Percentiles rank a stretch among this genome's conserved stretches.
Evolutionary conservation across 176 grass and related monocot species (phyloP).

Genomic region (Aegilops tauschii): DNA sequence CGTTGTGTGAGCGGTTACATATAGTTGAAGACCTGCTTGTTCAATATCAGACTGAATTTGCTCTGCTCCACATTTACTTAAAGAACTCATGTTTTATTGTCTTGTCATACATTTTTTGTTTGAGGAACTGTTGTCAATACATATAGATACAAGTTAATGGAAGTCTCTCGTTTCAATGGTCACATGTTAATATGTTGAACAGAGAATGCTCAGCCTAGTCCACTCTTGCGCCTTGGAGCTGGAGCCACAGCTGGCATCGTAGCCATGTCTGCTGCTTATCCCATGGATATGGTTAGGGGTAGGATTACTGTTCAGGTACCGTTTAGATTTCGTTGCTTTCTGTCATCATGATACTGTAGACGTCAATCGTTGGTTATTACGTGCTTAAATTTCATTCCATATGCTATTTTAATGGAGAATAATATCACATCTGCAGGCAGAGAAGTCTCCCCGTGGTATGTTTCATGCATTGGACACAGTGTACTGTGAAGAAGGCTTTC

Average conservation of each 20-base stretch:
- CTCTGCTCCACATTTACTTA: not conserved
- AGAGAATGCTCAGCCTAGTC: constrained; percentile 89
- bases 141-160: not conserved
- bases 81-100: not conserved
- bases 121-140: not conserved
- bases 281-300: constrained; percentile 99
- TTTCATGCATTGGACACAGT: constrained; percentile 91
- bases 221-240: constrained; percentile 83
- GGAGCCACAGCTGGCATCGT: constrained; percentile 97
- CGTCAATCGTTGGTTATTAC: not conserved
- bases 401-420: constrained; percentile 16
- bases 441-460: constrained; percentile 93
- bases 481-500: constrained; percentile 94
- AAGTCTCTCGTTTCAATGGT: not conserved
- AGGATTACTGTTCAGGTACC: constrained; percentile 95
- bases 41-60: not conserved
- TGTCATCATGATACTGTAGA: not conserved
- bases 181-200: constrained; percentile 26
- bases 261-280: constrained; percentile 98
- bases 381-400: not conserved
- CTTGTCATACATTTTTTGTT: not conserved
- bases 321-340: not conserved
- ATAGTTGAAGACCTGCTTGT: not conserved
- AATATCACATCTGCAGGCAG: constrained; percentile 48
- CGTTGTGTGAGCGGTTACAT: not conserved